Conservation (phyloP, 2,329 filamentous ascomycete genomes). For the Calonectria fujianensis region DNA sequence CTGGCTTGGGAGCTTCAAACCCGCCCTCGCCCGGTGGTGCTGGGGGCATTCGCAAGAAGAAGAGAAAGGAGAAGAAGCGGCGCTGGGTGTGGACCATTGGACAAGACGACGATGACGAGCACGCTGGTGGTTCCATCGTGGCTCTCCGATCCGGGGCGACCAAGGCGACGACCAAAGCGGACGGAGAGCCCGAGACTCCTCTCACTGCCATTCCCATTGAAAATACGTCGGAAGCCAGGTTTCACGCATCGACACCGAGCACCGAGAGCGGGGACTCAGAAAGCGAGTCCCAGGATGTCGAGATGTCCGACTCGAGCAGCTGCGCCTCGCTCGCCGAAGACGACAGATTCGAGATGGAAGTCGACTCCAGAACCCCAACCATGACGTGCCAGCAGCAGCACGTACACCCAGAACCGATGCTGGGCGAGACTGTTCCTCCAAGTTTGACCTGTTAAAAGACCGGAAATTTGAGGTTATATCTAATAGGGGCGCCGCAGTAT, state of each 20-base stretch:
- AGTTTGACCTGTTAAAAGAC: constrained; percentile 59
- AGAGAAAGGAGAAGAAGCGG: constrained; percentile 75
- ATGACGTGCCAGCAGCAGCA: constrained; percentile 44
- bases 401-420: constrained; percentile 8
- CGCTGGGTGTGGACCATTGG: constrained; percentile 81
- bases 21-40: constrained; percentile 64
- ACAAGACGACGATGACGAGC: constrained; percentile 68
- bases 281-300: constrained; percentile 62
- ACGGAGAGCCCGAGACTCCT: constrained; percentile 49
- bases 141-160: constrained; percentile 62
- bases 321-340: constrained; percentile 58
- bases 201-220: constrained; percentile 50
- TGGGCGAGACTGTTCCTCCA: constrained; percentile 44
- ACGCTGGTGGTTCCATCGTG: constrained; percentile 65
- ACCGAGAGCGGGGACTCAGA: constrained; percentile 62
- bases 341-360: constrained; percentile 58
- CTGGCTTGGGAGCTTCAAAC: constrained; percentile 65
- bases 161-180: constrained; percentile 54
- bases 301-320: constrained; percentile 70
- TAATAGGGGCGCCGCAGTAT: background rate
- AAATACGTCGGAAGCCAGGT: constrained; percentile 42
- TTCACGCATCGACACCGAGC: constrained; percentile 62
- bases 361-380: constrained; percentile 64
- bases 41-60: constrained; percentile 72
- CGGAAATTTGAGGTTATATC: background rate